Evolutionary conservation across 2,329 filamentous ascomycete genomes (phyloP).

Genomic region (Ophiostoma tasmaniense): DNA sequence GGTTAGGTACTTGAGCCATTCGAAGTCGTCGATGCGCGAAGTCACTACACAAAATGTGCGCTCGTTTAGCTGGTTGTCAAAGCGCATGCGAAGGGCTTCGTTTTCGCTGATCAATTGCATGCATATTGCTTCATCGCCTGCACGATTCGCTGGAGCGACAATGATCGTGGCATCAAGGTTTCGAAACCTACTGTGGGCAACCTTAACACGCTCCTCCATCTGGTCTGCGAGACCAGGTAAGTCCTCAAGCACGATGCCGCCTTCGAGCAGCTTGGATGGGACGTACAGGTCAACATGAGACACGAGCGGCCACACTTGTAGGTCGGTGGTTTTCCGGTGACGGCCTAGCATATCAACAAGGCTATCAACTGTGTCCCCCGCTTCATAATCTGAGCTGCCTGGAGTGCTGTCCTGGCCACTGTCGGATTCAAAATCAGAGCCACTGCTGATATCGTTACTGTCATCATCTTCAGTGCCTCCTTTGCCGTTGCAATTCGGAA

Average conservation of each 20-base stretch:
- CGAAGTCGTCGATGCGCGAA: constrained; percentile 27
- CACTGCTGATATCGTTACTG: neutral
- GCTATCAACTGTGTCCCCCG: neutral
- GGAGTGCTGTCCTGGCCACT: neutral
- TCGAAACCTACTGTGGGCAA: constrained; percentile 21
- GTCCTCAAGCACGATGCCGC: constrained; percentile 44
- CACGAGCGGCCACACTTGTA: constrained; percentile 30
- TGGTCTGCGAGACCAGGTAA: constrained; percentile 44
- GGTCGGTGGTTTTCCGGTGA: neutral
- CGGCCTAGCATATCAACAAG: neutral
- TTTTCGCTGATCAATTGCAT: constrained; percentile 24
- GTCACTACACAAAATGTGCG: constrained; percentile 24
- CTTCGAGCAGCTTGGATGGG: constrained; percentile 36
- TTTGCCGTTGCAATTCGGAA: neutral
- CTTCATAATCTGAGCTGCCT: neutral
- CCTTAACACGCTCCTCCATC: constrained; percentile 22
- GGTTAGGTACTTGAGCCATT: constrained; percentile 16
- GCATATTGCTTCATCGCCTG: constrained; percentile 24
- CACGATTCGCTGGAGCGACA: constrained; percentile 24
- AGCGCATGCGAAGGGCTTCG: constrained; percentile 24
- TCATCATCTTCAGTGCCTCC: neutral
- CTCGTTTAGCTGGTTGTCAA: constrained; percentile 25
- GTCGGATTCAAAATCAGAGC: neutral
- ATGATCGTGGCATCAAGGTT: constrained; percentile 25
- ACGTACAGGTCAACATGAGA: constrained; percentile 34